phyloP scores from a whole-genome alignment of 768 basidiomycete genomes.

The Solioccasus polychromus region DNA sequence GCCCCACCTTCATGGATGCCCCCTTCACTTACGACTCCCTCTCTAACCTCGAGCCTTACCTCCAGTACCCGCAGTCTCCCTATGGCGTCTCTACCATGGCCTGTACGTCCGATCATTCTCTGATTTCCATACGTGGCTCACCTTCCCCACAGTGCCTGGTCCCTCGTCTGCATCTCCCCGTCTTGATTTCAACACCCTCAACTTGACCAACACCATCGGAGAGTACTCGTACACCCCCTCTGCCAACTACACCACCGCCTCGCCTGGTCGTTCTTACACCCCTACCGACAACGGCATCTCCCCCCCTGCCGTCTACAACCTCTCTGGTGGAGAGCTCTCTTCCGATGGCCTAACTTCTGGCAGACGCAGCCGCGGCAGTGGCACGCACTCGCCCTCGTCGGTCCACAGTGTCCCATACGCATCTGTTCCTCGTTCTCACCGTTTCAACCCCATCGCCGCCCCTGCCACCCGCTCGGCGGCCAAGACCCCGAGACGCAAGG shows the following conservation, averaged over 20 bases:
- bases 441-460: constrained; percentile 70
- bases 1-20: constrained; percentile 49
- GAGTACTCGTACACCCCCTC: constrained; percentile 60
- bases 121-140: constrained; percentile 5
- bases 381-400: constrained; percentile 50
- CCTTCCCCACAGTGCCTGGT: constrained; percentile 43
- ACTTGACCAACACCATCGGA: constrained; percentile 50
- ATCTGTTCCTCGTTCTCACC: constrained; percentile 69
- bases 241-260: constrained; percentile 50
- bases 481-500: constrained; percentile 44
- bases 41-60: constrained; percentile 50
- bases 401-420: constrained; percentile 52
- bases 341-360: constrained; percentile 69
- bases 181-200: constrained; percentile 62
- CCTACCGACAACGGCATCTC: constrained; percentile 66
- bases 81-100: constrained; percentile 61
- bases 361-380: constrained; percentile 68
- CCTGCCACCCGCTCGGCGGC: constrained; percentile 52
- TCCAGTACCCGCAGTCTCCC: constrained; percentile 66
- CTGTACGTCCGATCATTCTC: constrained; percentile 42
- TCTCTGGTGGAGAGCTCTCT: constrained; percentile 68
- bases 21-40: constrained; percentile 46
- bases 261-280: constrained; percentile 63
- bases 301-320: constrained; percentile 68
- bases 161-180: constrained; percentile 53